These are phyloP conservation scores for Daldinia vernicosa DNA, from an alignment of 495 filamentous ascomycete species.

Conservation along the genomic window DNA sequence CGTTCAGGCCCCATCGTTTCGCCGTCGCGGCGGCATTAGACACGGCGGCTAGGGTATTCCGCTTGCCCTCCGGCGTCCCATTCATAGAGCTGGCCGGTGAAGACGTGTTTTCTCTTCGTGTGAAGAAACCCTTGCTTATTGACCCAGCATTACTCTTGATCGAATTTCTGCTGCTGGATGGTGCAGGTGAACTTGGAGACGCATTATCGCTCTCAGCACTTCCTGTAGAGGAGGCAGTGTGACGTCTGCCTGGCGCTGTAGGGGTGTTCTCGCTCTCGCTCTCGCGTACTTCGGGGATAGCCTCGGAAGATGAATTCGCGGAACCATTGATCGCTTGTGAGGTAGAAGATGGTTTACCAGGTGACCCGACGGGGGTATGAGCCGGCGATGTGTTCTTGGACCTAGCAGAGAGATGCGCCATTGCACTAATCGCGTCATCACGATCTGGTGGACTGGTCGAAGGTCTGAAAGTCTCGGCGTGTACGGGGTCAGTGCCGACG, in stretches of 20 bases:
- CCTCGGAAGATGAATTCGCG: conserved; percentile 51
- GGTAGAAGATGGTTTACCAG: conserved; percentile 51
- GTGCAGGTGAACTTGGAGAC: conserved; percentile 45
- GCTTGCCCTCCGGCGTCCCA: conserved; percentile 48
- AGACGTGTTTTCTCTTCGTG: conserved; percentile 48
- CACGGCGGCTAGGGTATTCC: conserved; percentile 65
- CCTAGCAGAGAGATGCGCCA: conserved; percentile 71
- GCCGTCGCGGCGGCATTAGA: conserved; percentile 78
- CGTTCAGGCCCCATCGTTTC: conserved; percentile 84
- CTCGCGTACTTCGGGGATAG: conserved; percentile 27
- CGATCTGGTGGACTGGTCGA: conserved; percentile 53
- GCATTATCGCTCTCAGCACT: conserved; percentile 41
- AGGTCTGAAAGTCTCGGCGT: conserved; percentile 47
- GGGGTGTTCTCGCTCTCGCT: conserved; percentile 25
- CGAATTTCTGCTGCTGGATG: conserved; percentile 48
- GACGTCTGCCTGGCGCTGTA: conserved; percentile 50
- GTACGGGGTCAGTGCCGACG: conserved; percentile 43
- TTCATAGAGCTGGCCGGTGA: conserved; percentile 36
- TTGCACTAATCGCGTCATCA: conserved; percentile 66
- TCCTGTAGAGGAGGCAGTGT: conserved; percentile 52
- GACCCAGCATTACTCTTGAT: conserved; percentile 51
- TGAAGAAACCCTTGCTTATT: conserved; percentile 51
- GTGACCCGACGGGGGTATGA: conserved; percentile 62
- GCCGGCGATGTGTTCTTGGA: conserved; percentile 66
- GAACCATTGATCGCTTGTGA: conserved; percentile 47